These are phyloP conservation scores for Cryptosporidium sp. DNA, from an alignment of 169 alveolate genomes.

Conservation along the genomic window DNA sequence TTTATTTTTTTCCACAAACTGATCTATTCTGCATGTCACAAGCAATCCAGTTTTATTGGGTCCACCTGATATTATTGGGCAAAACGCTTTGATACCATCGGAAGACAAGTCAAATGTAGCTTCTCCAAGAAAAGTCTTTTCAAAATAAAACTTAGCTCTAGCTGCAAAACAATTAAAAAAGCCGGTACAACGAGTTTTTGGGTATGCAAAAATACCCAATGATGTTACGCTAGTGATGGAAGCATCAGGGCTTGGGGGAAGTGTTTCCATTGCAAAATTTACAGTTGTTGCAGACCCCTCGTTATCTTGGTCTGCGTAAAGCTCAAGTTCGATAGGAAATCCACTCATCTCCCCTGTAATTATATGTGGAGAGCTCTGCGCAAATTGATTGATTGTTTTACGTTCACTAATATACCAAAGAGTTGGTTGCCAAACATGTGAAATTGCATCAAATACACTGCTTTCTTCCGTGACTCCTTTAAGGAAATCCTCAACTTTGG, in stretches of 20 bases:
- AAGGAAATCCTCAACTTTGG: slow-evolving; percentile 61
- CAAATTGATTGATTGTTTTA: slow-evolving; percentile 24
- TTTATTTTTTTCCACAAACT: slow-evolving; percentile 35
- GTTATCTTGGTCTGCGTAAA: slow-evolving; percentile 65
- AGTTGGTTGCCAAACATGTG: slow-evolving; percentile 67
- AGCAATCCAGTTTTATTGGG: slow-evolving; percentile 68
- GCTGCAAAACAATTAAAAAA: slow-evolving; percentile 67
- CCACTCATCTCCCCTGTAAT: slow-evolving; percentile 29
- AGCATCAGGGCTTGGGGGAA: slow-evolving; percentile 73
- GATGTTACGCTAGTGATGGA: slow-evolving; percentile 65
- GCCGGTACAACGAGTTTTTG: slow-evolving; percentile 74
- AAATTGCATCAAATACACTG: slow-evolving; percentile 46
- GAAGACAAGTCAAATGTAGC: slow-evolving; percentile 71
- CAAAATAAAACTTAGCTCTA: slow-evolving; percentile 64
- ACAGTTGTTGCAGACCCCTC: slow-evolving; percentile 74
- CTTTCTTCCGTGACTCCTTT: slow-evolving; percentile 52
- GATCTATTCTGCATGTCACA: slow-evolving; percentile 64
- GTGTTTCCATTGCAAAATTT: slow-evolving; percentile 65
- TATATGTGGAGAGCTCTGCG: slow-evolving; percentile 51
- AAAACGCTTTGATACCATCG: slow-evolving; percentile 67
- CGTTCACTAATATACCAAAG: slow-evolving; percentile 67
- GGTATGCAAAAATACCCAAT: slow-evolving; percentile 66
- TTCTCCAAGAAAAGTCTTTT: slow-evolving; percentile 51
- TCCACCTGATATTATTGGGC: slow-evolving; percentile 73
- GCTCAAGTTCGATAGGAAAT: slow-evolving; percentile 61